phyloP scores from a whole-genome alignment of 305 asterid species.

The Rubia tinctorum region DNA sequence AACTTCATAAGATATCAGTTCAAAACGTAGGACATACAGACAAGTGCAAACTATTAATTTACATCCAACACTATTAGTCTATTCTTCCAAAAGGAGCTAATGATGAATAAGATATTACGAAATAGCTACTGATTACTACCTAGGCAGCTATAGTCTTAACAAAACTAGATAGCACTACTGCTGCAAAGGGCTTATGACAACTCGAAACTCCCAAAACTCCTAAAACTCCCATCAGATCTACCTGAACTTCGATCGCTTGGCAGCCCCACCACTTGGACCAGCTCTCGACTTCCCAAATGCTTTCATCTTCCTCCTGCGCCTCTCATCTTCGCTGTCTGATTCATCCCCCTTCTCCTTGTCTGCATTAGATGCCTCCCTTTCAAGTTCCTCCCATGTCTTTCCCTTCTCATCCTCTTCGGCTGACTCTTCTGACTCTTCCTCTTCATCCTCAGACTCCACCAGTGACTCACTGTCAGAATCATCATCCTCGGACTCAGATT shows the following conservation, averaged over 20 bases:
- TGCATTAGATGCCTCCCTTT: constrained; percentile 73
- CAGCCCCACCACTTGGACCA: constrained; percentile 27
- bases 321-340: constrained; percentile 72
- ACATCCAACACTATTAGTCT: constrained; percentile 8
- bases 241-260: constrained; percentile 49
- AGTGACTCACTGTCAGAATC: constrained; percentile 63
- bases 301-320: constrained; percentile 53
- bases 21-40: neutral
- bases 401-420: constrained; percentile 63
- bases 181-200: constrained; percentile 5
- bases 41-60: constrained; percentile 9
- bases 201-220: neutral
- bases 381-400: constrained; percentile 84
- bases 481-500: constrained; percentile 60
- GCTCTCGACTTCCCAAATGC: constrained; percentile 40
- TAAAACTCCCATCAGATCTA: constrained; percentile 14
- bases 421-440: constrained; percentile 49
- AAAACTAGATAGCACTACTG: neutral
- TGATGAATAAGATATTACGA: neutral
- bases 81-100: constrained; percentile 1
- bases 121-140: neutral
- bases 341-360: constrained; percentile 73
- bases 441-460: constrained; percentile 71
- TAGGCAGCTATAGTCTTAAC: neutral
- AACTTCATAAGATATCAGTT: neutral